These are phyloP conservation scores for Artemisia argyi DNA, from an alignment of 129 eudicot genomes.

Conservation along the genomic window DNA sequence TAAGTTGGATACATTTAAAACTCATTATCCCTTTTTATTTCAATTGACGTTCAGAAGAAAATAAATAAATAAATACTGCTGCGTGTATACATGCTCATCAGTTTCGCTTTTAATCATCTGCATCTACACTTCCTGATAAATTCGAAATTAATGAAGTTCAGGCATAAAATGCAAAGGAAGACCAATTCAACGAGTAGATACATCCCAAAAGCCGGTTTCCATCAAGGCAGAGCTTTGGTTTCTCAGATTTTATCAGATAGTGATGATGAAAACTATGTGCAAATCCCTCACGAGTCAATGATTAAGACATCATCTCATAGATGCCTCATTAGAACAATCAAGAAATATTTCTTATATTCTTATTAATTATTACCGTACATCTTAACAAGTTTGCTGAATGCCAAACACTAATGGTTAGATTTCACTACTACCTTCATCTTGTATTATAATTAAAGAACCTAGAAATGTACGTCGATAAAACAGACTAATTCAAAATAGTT, in stretches of 20 bases:
- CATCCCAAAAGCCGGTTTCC: background rate
- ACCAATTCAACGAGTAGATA: background rate
- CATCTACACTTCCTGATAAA: background rate
- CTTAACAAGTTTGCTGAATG: too few species aligned
- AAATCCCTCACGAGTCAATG: background rate
- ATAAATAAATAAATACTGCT: too few species aligned
- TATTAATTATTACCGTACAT: too few species aligned
- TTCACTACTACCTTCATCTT: background rate
- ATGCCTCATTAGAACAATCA: too few species aligned
- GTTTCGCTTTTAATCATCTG: too few species aligned
- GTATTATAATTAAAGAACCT: slow-evolving; percentile 3
- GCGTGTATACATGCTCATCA: too few species aligned
- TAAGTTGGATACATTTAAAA: too few species aligned
- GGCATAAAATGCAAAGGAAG: background rate
- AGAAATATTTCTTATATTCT: too few species aligned
- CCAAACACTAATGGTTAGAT: too few species aligned
- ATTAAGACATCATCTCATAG: slow-evolving; percentile 1
- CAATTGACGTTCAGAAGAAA: too few species aligned
- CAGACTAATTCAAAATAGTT: background rate
- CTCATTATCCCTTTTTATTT: too few species aligned
- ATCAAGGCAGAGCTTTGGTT: background rate
- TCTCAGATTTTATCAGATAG: slow-evolving; percentile 9
- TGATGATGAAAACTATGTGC: slow-evolving; percentile 17
- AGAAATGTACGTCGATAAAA: slow-evolving; percentile 10
- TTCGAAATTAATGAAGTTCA: background rate